phyloP scores from a whole-genome alignment of 345 rosid genomes.

The Euphorbia lathyris region DNA sequence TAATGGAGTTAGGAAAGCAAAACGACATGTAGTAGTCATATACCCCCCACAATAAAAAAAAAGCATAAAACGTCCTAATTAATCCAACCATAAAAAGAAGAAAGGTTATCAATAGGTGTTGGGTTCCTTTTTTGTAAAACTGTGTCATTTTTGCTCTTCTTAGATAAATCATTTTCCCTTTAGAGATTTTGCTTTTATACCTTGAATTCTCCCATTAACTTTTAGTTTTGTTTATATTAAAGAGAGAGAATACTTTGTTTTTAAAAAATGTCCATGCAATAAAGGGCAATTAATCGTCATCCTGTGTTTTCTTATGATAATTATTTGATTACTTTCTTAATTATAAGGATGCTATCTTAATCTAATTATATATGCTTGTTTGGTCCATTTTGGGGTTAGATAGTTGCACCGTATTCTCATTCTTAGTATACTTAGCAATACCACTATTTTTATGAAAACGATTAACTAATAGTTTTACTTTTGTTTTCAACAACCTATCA shows the following conservation, averaged over 20 bases:
- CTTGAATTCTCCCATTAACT: neutral
- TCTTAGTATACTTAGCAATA: conserved; percentile 5
- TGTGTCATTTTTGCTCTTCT: conserved; percentile 6
- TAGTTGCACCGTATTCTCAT: neutral
- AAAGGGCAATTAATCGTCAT: neutral
- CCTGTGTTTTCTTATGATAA: neutral
- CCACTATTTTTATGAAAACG: no score
- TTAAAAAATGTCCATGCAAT: neutral
- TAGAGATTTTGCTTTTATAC: neutral
- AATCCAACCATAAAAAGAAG: neutral
- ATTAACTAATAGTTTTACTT: no score
- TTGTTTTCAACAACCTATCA: neutral
- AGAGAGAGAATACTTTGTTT: neutral
- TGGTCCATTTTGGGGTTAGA: conserved; percentile 9
- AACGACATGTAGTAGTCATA: neutral
- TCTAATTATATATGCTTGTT: conserved; percentile 7
- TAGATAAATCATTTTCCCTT: neutral
- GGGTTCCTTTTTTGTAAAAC: conserved; percentile 9
- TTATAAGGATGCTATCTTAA: conserved; percentile 7
- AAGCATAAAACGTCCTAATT: neutral
- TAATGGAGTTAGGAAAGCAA: neutral
- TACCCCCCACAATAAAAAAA: neutral
- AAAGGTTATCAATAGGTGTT: neutral
- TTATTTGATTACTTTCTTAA: conserved; percentile 3
- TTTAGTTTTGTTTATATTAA: neutral